A percentile compares a stretch with the other conserved stretches of the same genome.
Conservation (phyloP, 257 asterid species). For the Jacaranda mimosifolia region DNA sequence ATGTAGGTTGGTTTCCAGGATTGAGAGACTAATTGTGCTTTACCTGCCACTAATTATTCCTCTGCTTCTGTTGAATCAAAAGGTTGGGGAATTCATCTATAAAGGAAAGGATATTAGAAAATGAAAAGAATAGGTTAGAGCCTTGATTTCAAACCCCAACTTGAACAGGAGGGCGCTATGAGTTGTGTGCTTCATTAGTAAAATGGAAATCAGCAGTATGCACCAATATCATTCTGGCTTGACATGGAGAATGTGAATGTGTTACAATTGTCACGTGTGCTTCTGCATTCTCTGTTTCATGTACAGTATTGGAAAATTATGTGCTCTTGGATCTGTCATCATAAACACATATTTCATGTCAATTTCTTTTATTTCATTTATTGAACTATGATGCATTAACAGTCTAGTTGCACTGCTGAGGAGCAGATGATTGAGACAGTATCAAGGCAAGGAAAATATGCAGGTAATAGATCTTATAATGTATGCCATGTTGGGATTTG, state of each 20-base stretch:
- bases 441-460: slow-evolving; percentile 34
- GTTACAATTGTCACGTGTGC: background rate
- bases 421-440: slow-evolving; percentile 36
- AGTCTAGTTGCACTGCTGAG: slow-evolving; percentile 33
- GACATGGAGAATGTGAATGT: background rate
- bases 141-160: no score
- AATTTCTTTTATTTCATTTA: background rate
- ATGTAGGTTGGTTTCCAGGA: background rate
- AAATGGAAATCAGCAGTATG: background rate
- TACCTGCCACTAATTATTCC: no score
- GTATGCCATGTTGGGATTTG: background rate
- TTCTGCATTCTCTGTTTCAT: no score
- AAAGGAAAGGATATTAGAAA: no score
- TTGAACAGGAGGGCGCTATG: no score
- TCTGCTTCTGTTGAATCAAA: no score
- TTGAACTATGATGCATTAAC: slow-evolving; percentile 29
- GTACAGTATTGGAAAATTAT: no score
- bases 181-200: no score
- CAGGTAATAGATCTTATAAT: slow-evolving; percentile 46
- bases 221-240: background rate
- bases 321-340: background rate
- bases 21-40: background rate
- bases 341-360: no score
- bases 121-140: no score
- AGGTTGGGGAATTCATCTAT: no score